Conservation (phyloP, 495 filamentous ascomycete species). For the Penicillium bovifimosum region DNA sequence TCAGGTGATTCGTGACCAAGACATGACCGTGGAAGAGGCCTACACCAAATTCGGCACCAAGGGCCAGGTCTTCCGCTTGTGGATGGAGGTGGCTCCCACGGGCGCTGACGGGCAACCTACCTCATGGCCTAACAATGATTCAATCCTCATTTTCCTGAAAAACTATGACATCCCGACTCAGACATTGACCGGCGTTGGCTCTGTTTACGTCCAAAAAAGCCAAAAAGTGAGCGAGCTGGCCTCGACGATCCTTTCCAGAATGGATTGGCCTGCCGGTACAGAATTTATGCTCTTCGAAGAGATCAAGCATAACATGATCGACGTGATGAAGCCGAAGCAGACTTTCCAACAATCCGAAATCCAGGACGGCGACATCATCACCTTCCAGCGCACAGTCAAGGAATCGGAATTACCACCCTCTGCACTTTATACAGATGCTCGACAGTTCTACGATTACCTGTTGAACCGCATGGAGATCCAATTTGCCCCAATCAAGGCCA, state of each 20-base stretch:
- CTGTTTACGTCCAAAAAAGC: slow-evolving; percentile 79
- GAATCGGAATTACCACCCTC: slow-evolving; percentile 53
- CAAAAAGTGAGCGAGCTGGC: slow-evolving; percentile 85
- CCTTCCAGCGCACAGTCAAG: slow-evolving; percentile 68
- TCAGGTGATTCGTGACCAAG: slow-evolving; percentile 66
- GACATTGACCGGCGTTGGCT: slow-evolving; percentile 64
- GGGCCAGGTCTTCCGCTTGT: slow-evolving; percentile 70
- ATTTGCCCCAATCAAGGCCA: slow-evolving; percentile 36
- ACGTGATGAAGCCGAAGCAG: slow-evolving; percentile 84
- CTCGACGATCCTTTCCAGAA: slow-evolving; percentile 69
- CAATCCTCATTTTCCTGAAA: slow-evolving; percentile 86
- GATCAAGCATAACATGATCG: slow-evolving; percentile 97
- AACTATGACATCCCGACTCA: slow-evolving; percentile 78
- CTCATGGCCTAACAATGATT: slow-evolving; percentile 60
- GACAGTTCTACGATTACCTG: slow-evolving; percentile 87
- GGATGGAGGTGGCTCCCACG: slow-evolving; percentile 70
- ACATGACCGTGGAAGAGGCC: slow-evolving; percentile 81
- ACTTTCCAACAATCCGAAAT: slow-evolving; percentile 87
- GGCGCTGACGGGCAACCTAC: slow-evolving; percentile 57
- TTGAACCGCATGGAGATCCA: slow-evolving; percentile 69
- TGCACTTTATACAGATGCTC: slow-evolving; percentile 57
- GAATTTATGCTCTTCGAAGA: slow-evolving; percentile 80
- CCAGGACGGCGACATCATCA: slow-evolving; percentile 95
- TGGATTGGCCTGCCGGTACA: slow-evolving; percentile 73
- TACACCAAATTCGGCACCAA: slow-evolving; percentile 63